Base-by-base conservation (phyloP, 2,329 filamentous ascomycete species). In the Pseudocercospora fijiensis region DNA sequence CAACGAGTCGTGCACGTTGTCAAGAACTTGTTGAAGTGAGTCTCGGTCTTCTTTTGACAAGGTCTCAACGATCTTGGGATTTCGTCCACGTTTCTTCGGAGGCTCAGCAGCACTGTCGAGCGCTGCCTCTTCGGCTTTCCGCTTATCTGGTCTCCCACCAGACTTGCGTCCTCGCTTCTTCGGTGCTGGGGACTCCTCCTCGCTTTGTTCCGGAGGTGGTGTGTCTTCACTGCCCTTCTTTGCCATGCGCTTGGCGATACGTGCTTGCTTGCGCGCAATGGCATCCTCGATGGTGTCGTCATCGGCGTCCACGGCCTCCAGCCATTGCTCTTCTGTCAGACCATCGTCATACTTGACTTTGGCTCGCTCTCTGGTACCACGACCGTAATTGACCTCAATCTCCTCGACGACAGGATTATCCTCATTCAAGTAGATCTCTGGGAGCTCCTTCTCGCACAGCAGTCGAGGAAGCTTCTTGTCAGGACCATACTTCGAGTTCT, bases 261-360 rank as follows among this genome's bases (percentile, higher is more conserved):
- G 87, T 4, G 91, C 91, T 75, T 92, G 88, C 74, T 97, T 98
- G 45, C 95, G 88, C 37, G 91, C 90, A 41, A 96, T 93, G 1
- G 95, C 95, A 60, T 92, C 93, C 75, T 98, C 95, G 28, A 96
- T 92, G 0, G 87, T 89, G 75, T 99, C 95, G 1, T 99, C 95
- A 57, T 97, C 93, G 65, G 96, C 94, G 75, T 99, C 95, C 30
- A 99, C 94, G 60, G 95, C 95, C 82, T 96, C 94, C 58, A 98
- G 85, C 95, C 95, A 99, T 78, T 99, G 96, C 80, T 99, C 95
- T 79, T 99, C 96, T 0, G 95, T 98, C 28, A 99, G 86, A 58
- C 96, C 95, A 74, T 99, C 95, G 73, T 99, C 95, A 72, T 99
- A 99, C 77, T 90, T 90, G 73, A 97, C 93, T 74, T 92, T 89